Evolutionary conservation across 2,329 filamentous ascomycete species (phyloP).

Genomic region (Botryosphaeria dothidea): DNA sequence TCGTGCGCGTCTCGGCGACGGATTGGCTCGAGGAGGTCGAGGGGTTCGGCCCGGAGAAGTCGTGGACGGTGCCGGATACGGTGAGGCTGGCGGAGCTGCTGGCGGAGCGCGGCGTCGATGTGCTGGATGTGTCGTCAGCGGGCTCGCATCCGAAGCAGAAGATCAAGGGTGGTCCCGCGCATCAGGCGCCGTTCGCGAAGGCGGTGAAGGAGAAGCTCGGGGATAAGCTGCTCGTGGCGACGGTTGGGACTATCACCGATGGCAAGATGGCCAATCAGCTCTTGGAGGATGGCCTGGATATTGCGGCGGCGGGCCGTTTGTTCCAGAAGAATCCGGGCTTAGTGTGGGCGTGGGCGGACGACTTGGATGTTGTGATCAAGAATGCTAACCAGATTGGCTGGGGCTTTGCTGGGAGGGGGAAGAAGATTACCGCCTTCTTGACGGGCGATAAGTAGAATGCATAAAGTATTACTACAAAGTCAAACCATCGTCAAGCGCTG

Average conservation of each 20-base stretch:
- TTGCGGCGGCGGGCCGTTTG: constrained; percentile 72
- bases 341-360: constrained; percentile 70
- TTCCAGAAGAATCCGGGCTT: constrained; percentile 83
- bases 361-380: constrained; percentile 69
- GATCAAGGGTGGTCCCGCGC: constrained; percentile 63
- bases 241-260: constrained; percentile 73
- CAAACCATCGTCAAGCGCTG: too few species aligned
- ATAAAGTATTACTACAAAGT: too few species aligned
- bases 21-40: constrained; percentile 69
- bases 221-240: constrained; percentile 68
- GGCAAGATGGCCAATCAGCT: constrained; percentile 68
- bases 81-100: constrained; percentile 66
- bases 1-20: constrained; percentile 71
- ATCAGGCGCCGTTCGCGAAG: constrained; percentile 74
- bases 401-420: constrained; percentile 56
- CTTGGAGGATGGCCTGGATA: constrained; percentile 59
- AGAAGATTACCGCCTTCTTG: constrained; percentile 26
- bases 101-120: constrained; percentile 72
- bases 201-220: constrained; percentile 72
- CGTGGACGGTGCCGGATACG: constrained; percentile 69
- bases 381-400: constrained; percentile 73
- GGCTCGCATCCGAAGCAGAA: constrained; percentile 67
- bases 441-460: background rate
- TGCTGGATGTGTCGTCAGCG: constrained; percentile 79
- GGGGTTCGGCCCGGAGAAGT: constrained; percentile 47